Evolutionary conservation across 2,329 filamentous ascomycete genomes (phyloP), one percentile per base, ranked within the genome.

Genomic region (Alternaria conjuncta): DNA sequence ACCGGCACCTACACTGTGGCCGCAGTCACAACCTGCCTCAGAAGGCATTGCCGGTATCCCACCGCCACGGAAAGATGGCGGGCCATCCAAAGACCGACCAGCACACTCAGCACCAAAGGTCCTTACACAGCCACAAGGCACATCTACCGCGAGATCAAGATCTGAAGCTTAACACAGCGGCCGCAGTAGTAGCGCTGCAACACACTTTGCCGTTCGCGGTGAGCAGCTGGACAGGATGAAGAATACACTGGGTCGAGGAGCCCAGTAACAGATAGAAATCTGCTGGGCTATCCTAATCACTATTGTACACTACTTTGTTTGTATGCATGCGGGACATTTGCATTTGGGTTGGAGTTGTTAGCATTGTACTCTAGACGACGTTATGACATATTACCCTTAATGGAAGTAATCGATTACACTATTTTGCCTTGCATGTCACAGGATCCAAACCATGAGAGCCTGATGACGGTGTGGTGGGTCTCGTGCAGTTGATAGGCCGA

Each of bases 401-500:
- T 21, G 18, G 28, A 30, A 11, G 15, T 36, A 20, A 23, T 23
- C 28, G 8, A 6, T 7, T 23, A 11, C 26, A 32, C 36, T 41
- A 20, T 28, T 32, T 20, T 23, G 28, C 5, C 49, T 21, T 36
- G 28, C 28, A 21, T 13, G 23, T 49, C 45, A 49, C 45, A 49
- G 45, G 12, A 23, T 36, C 10, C 41, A 23, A 30, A 18, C 20
- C n/a, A 45, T 6, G 23, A 21, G 7, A 41, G 25, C 26, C 15
- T 25, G 41, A 21, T 20, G 23, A 5, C 20, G 8, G 61, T 64
- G 61, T 64, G 57, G 46, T 36, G 47, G 18, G 46, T 57, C 47
- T 28, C n/a, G 20, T 20, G 43, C 41, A 15, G n/a, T 15, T 53
- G 62, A 64, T 58, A 61, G 62, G 61, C 18, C 18, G 20, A 23